Conservation (phyloP, 192 early-diverging fungal genomes). For the Mortierella hygrophila region DNA sequence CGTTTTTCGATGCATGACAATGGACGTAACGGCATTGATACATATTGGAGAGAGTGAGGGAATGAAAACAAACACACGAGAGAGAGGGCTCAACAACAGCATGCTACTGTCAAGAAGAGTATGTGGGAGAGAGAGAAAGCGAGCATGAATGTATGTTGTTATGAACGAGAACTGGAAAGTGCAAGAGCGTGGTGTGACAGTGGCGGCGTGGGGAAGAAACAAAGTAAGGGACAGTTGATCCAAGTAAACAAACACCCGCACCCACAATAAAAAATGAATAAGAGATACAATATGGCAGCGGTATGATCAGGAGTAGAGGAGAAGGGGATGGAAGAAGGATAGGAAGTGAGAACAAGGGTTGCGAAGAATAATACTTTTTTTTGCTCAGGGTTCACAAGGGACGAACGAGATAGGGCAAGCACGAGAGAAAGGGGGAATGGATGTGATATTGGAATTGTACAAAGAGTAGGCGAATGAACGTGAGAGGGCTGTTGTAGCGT, state of each 20-base stretch:
- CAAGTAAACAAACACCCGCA: not conserved
- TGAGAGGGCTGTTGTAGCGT: no score
- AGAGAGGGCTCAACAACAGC: not conserved
- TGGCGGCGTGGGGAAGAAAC: slow-evolving; percentile 5
- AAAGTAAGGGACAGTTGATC: not conserved
- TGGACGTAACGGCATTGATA: slow-evolving; percentile 11
- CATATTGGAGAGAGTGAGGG: not conserved
- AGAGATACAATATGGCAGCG: not conserved
- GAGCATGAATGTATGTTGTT: not conserved
- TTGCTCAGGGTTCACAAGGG: no score
- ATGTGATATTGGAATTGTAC: not conserved
- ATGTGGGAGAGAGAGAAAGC: not conserved
- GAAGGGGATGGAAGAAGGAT: not conserved
- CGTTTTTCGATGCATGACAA: slow-evolving; percentile 7
- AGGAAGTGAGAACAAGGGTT: no score
- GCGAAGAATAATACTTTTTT: no score
- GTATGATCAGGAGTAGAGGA: not conserved
- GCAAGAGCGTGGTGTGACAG: not conserved
- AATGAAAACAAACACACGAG: not conserved
- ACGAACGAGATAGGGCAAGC: not conserved
- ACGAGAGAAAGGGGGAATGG: not conserved
- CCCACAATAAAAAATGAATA: not conserved
- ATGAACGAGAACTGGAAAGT: not conserved
- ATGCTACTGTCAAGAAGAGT: not conserved
- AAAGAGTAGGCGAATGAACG: no score